Evolutionary conservation across 108 stramenopile species (phyloP).

Genomic region (Cylindrotheca closterium): DNA sequence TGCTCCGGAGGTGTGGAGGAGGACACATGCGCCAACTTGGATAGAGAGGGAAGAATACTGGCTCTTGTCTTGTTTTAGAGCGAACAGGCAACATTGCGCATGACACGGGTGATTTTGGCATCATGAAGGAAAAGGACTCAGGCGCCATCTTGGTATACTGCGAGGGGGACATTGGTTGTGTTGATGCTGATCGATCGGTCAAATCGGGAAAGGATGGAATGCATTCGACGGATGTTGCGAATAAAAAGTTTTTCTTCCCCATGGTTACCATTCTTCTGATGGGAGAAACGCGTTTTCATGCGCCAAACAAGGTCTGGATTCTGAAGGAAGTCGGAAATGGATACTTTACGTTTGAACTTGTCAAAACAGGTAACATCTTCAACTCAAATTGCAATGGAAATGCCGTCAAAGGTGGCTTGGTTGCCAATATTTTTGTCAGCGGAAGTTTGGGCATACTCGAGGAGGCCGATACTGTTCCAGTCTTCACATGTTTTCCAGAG

Average conservation of each 20-base stretch:
- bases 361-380: background rate
- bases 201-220: background rate
- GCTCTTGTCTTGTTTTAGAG: too few relatives aligned
- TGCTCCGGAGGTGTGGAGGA: too few relatives aligned
- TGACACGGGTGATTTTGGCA: too few relatives aligned
- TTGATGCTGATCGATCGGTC: background rate
- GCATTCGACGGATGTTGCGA: background rate
- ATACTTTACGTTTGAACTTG: background rate
- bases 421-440: background rate
- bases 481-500: background rate
- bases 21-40: too few relatives aligned
- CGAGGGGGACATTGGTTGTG: background rate
- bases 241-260: background rate
- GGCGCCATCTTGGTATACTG: too few relatives aligned
- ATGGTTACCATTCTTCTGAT: slow-evolving; percentile 1
- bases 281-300: background rate
- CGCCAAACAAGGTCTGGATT: background rate
- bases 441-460: background rate
- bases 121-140: too few relatives aligned
- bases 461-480: background rate
- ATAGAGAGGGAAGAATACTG: too few relatives aligned
- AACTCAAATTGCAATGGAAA: background rate
- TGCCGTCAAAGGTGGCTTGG: background rate
- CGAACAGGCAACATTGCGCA: too few relatives aligned
- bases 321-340: background rate